phyloP scores from a whole-genome alignment of 2,329 filamentous ascomycete genomes.

The Aspergillus felis region DNA sequence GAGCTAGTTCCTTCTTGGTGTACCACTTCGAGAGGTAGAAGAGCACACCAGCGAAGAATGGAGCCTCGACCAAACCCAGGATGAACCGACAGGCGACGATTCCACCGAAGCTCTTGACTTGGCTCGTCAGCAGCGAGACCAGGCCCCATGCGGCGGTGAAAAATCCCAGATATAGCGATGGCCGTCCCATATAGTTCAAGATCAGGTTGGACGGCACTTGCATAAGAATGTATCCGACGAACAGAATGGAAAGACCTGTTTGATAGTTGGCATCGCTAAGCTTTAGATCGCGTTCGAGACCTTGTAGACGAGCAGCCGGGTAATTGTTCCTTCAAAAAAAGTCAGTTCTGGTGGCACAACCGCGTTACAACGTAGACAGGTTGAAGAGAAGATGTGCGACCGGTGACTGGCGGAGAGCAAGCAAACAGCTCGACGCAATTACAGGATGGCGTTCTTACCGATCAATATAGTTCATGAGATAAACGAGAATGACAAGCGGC shows the following conservation, averaged over 20 bases:
- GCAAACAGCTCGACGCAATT: neutral
- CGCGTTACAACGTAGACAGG: neutral
- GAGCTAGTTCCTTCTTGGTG: constrained; percentile 49
- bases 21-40: constrained; percentile 51
- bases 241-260: constrained; percentile 42
- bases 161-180: constrained; percentile 43
- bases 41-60: constrained; percentile 45
- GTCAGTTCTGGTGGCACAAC: neutral
- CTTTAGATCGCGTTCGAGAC: constrained; percentile 36
- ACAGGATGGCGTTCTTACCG: constrained; percentile 22
- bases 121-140: constrained; percentile 43
- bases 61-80: constrained; percentile 46
- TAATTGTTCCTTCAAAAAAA: constrained; percentile 41
- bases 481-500: constrained; percentile 40
- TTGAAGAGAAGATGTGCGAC: neutral
- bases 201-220: constrained; percentile 47
- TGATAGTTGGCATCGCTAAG: constrained; percentile 37
- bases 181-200: constrained; percentile 41
- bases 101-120: constrained; percentile 39
- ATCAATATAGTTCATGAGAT: constrained; percentile 46
- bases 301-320: constrained; percentile 43
- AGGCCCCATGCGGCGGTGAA: constrained; percentile 46
- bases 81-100: constrained; percentile 46
- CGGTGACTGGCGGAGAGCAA: neutral
- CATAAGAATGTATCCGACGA: constrained; percentile 45